phyloP scores from a whole-genome alignment of 2,329 filamentous ascomycete species.

The Calonectria honghensis region DNA sequence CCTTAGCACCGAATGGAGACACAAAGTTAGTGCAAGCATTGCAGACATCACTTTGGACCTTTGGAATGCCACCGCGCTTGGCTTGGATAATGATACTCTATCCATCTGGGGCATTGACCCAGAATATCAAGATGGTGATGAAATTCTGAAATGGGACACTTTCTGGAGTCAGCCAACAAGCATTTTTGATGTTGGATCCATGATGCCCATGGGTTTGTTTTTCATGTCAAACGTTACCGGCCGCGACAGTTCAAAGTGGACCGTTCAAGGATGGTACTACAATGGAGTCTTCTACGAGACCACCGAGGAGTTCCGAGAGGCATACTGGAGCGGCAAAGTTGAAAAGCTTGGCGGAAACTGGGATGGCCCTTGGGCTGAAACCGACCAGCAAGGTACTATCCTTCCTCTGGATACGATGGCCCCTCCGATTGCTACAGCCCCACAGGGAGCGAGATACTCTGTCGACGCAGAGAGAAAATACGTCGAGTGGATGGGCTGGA shows the following conservation, averaged over 20 bases:
- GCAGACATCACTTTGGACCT: constrained; percentile 33
- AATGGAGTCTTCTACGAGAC: constrained; percentile 37
- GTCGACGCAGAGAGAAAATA: constrained; percentile 35
- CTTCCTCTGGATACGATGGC: constrained; percentile 38
- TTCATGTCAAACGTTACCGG: constrained; percentile 37
- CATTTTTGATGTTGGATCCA: constrained; percentile 35
- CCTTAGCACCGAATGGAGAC: constrained; percentile 11
- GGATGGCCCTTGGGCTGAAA: constrained; percentile 34
- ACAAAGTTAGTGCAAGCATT: constrained; percentile 18
- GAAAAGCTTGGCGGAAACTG: constrained; percentile 36
- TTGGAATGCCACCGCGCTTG: constrained; percentile 37
- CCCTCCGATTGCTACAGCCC: constrained; percentile 16
- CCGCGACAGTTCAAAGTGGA: constrained; percentile 33
- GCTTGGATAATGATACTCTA: constrained; percentile 34
- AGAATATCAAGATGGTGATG: constrained; percentile 20
- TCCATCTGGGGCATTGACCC: constrained; percentile 38
- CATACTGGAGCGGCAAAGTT: constrained; percentile 34
- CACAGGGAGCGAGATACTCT: constrained; percentile 31
- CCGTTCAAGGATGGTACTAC: constrained; percentile 36
- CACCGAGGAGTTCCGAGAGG: constrained; percentile 32
- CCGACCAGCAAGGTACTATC: constrained; percentile 33
- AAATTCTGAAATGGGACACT: constrained; percentile 32
- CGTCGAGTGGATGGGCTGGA: constrained; percentile 40
- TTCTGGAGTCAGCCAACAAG: constrained; percentile 35
- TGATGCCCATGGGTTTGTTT: constrained; percentile 39